These are phyloP conservation scores for Fonsecaea pedrosoi DNA, from an alignment of 2,329 filamentous ascomycete genomes.

Conservation along the genomic window DNA sequence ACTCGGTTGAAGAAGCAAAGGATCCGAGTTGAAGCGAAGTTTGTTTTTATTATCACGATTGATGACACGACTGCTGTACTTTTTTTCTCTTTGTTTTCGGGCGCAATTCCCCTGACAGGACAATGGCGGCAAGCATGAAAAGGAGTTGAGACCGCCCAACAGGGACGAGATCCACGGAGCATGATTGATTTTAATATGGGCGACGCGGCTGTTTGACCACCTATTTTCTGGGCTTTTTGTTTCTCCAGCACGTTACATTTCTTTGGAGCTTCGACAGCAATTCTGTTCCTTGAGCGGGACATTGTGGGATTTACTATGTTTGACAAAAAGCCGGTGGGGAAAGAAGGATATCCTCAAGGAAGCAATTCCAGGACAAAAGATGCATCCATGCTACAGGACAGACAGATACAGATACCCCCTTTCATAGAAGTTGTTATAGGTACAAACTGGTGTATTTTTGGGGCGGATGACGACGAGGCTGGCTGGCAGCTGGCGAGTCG, in stretches of 20 bases:
- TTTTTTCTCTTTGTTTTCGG: conserved; percentile 16
- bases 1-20: conserved; percentile 34
- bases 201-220: conserved; percentile 9
- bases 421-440: conserved; percentile 4
- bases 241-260: conserved; percentile 9
- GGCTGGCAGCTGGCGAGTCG: neutral
- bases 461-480: neutral
- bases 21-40: conserved; percentile 31
- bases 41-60: conserved; percentile 35
- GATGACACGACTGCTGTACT: conserved; percentile 25
- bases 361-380: conserved; percentile 7
- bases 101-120: neutral
- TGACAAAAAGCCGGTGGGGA: neutral
- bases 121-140: conserved; percentile 6
- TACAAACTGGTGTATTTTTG: neutral
- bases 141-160: conserved; percentile 12
- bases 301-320: conserved; percentile 11
- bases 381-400: conserved; percentile 2
- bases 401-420: conserved; percentile 8
- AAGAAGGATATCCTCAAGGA: conserved; percentile 7
- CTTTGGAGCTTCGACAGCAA: conserved; percentile 20
- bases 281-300: neutral
- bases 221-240: conserved; percentile 5
- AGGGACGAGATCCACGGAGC: conserved; percentile 25
- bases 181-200: conserved; percentile 23